Conservation (phyloP, 345 rosid genomes). For the Eucalyptus pauciflora region DNA sequence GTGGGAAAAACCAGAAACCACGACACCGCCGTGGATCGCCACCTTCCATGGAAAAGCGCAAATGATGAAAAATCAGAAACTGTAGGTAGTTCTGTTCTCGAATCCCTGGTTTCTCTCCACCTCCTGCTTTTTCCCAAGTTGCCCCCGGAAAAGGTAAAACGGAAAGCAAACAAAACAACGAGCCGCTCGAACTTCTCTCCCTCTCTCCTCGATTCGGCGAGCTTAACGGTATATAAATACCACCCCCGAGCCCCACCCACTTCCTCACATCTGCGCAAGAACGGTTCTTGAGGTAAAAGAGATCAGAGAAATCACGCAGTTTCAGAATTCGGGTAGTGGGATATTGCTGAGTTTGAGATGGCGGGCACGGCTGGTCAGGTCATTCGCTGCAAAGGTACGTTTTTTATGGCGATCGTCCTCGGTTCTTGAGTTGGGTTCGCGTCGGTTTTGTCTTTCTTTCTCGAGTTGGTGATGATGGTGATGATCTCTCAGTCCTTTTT, state of each 20-base stretch:
- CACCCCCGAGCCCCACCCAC: neutral
- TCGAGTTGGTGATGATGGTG: no score
- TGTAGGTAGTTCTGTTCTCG: rapidly evolving
- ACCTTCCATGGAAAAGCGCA: neutral
- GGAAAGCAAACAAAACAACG: no score
- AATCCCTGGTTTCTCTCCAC: no score
- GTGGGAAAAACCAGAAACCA: neutral
- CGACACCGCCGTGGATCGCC: neutral
- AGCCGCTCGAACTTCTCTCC: neutral
- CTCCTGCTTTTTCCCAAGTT: no score
- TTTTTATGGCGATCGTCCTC: neutral
- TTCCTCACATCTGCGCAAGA: neutral
- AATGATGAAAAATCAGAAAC: neutral
- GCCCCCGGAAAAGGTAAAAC: no score
- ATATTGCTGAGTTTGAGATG: neutral
- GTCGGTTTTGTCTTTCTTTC: neutral
- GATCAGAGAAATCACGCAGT: neutral
- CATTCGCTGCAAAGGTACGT: constrained; percentile 29
- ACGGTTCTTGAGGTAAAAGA: neutral
- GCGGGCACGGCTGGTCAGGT: constrained; percentile 19
- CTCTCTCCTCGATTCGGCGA: neutral
- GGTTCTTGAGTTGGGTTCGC: neutral
- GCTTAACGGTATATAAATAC: neutral
- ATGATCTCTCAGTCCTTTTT: neutral
- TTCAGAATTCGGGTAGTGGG: neutral